These are phyloP conservation scores for Pulicaria dysenterica DNA, from an alignment of 129 eudicot species.

Conservation along the genomic window DNA sequence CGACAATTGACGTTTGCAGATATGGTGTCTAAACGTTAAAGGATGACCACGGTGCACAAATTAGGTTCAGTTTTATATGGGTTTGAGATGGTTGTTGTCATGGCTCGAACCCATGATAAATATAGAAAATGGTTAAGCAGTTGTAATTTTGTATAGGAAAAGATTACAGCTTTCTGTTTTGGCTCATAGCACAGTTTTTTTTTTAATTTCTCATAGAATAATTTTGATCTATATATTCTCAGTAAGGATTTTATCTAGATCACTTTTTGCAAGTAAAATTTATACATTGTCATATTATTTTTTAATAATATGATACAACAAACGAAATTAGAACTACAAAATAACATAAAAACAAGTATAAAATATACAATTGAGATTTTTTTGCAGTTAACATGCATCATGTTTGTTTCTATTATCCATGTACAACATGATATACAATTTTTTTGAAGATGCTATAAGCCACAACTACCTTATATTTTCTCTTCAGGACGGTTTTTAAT, in stretches of 20 bases:
- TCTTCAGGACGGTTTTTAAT: neutral
- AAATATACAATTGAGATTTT: conserved; percentile 10
- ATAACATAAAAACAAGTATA: neutral
- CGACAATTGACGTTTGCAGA: conserved; percentile 49
- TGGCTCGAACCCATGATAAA: conserved; percentile 23
- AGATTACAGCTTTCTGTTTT: neutral
- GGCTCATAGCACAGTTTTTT: neutral
- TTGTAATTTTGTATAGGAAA: neutral
- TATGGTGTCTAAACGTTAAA: conserved; percentile 25
- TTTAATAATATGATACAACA: neutral
- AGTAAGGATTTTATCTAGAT: neutral
- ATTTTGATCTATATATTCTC: neutral
- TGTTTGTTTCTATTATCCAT: conserved; percentile 15
- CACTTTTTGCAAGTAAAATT: neutral
- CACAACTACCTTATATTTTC: neutral
- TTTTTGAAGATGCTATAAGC: neutral
- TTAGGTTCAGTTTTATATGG: neutral
- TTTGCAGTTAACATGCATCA: conserved; percentile 14
- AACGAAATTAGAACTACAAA: neutral
- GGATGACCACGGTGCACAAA: neutral
- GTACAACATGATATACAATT: conserved; percentile 23
- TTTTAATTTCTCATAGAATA: no score
- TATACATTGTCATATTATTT: neutral
- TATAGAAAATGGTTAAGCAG: conserved; percentile 20
- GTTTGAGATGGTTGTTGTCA: conserved; percentile 5